Base-by-base conservation (phyloP, 495 filamentous ascomycete genomes). In the Xylaria bambusicola region DNA sequence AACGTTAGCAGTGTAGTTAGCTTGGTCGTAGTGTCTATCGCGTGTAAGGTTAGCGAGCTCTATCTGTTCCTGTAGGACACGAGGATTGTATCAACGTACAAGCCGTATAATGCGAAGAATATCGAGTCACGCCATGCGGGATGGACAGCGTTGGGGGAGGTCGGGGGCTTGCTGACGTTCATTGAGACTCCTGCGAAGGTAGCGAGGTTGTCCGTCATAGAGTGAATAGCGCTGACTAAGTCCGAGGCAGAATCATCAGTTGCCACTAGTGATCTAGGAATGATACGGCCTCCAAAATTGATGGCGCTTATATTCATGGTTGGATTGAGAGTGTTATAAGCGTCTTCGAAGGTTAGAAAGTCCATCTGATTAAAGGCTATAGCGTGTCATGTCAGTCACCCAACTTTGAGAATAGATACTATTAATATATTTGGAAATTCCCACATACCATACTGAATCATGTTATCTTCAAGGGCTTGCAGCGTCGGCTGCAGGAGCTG, bases 241-340 rank as follows among this genome's bases (percentile, higher is more conserved):
- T 5, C 5, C 29, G 29, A 33, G 10, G 29, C 29, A 33, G 29
- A 33, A 33, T 33, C 29, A 5, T 33, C 29, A 5, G 29, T 33
- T 10, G 29, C 5, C 10, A 33, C 29, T 5, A 33, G 10, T 33
- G 29, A 5, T 18, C 52, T 5, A 55, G 52, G 52, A 17, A 55
- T 55, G 15, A 55, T 31, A 35, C 36, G 52, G 2, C 52, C 52
- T 35, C 52, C 52, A 29, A 55, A 18, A 44, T 55, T 55, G 6
- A 55, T 36, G 5, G 38, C 52, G 3, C 21, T 41, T 9, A 55
- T 44, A 23, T 55, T 55, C 52, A 55, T 55, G 18, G 36, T 40
- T 8, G 52, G 52, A n/a, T 55, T 55, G 18, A 55, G 23, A 5
- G 52, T 55, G 26, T 55, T 38, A 26, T 23, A 55, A 18, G 52